Base-by-base conservation (phyloP, 768 basidiomycete genomes). In the Leccinum arenicola region DNA sequence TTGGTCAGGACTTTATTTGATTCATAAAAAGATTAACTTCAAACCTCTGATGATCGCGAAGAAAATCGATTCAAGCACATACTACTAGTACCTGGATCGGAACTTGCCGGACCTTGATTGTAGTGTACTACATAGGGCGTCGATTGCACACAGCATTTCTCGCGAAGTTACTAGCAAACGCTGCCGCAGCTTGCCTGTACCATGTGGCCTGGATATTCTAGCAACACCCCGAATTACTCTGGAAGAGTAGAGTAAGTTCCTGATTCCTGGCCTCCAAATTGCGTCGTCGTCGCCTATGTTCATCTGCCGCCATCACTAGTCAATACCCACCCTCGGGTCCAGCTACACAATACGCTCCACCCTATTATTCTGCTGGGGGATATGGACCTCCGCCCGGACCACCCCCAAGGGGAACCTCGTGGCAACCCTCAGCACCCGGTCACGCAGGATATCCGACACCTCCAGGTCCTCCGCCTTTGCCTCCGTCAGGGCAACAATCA, bases 401-500 rank as follows among this genome's bases (percentile, higher is more conserved):
- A 14, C 64, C 64, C 1, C 69, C 69, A 15, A 51, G 66, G 2
- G 55, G 40, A 47, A 45, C 43, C 1, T 35, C 9, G 19, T 23
- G 27, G 38, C 54, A 63, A 23, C n/a, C 45, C 8, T 23, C 59
- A 45, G 29, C 60, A 4, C 17, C 27, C 9, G 53, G 21, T n/a
- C 47, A 58, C 21, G 4, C 56, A 33, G 55, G 57, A 43, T 68
- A 66, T 25, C 61, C 23, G 49, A 25, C 59, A 14, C 69, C 69
- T 43, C 59, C 55, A 25, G 69, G 67, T 4, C 77, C 80, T 35
- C 83, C 85, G 50, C 78, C 76, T 8, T 76, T 71, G 67, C 86
- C 87, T 14, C 86, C 87, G 2, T 64, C 75, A 4, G 76, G 81
- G 47, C 73, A 80, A 29, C 90, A 92, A 65, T 69, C 79, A 60